Conservation (phyloP, 495 filamentous ascomycete species). For the Venustampulla echinocandica region DNA sequence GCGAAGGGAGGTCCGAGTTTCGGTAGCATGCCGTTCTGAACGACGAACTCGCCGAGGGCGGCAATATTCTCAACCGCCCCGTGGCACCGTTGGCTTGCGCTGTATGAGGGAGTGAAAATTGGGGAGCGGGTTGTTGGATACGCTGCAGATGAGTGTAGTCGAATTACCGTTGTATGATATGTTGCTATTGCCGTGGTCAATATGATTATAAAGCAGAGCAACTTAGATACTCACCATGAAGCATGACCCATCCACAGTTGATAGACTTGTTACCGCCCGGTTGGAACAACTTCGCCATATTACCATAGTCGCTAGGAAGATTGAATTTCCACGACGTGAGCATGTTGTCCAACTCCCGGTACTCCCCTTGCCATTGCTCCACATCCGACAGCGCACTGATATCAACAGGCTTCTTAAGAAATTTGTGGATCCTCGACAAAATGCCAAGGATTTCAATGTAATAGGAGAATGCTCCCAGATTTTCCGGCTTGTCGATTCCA, state of each 20-base stretch:
- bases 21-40: constrained; percentile 59
- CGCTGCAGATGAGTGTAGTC: constrained; percentile 84
- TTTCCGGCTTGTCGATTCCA: constrained; percentile 56
- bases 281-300: constrained; percentile 64
- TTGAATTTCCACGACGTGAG: constrained; percentile 75
- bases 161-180: constrained; percentile 65
- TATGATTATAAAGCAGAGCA: constrained; percentile 29
- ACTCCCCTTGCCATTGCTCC: constrained; percentile 78
- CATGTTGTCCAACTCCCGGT: constrained; percentile 71
- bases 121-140: constrained; percentile 80
- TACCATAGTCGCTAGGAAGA: constrained; percentile 72
- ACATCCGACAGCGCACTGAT: constrained; percentile 77
- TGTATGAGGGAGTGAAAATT: constrained; percentile 79
- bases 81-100: constrained; percentile 70
- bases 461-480: constrained; percentile 76
- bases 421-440: constrained; percentile 74
- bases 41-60: constrained; percentile 64
- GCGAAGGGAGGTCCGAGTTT: constrained; percentile 83
- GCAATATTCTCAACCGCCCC: constrained; percentile 77
- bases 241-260: constrained; percentile 80
- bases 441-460: constrained; percentile 83
- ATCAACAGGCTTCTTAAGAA: constrained; percentile 79
- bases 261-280: constrained; percentile 53
- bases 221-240: constrained; percentile 66
- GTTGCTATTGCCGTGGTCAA: constrained; percentile 15